Percentiles rank a stretch among this genome's conserved stretches.
Conservation (phyloP, 306 rosid genomes). For the Lathyrus sativus region DNA sequence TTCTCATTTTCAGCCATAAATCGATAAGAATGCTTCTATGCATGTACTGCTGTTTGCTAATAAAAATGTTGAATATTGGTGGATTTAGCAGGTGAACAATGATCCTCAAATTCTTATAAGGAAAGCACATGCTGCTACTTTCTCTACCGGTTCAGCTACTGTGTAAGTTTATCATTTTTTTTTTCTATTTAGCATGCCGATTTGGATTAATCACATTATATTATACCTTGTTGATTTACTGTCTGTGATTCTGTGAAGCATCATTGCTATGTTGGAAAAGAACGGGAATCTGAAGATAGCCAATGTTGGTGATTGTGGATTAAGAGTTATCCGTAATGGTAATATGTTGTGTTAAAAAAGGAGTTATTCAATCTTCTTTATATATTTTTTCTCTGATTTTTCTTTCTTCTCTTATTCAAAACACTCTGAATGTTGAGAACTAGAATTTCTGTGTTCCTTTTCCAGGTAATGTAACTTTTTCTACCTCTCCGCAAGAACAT, state of each 20-base stretch:
- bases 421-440: constrained; percentile 9
- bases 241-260: constrained; percentile 45
- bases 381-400: not conserved
- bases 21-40: constrained; percentile 21
- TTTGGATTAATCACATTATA: constrained; percentile 4
- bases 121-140: constrained; percentile 91
- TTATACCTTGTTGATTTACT: constrained; percentile 30
- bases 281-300: constrained; percentile 83
- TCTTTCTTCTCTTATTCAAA: not conserved
- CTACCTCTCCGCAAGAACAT: constrained; percentile 92
- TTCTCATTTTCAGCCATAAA: not conserved
- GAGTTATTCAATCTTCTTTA: constrained; percentile 15
- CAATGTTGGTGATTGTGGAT: constrained; percentile 92
- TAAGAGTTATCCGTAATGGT: constrained; percentile 78
- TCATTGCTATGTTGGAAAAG: constrained; percentile 81
- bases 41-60: constrained; percentile 30
- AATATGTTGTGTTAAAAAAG: constrained; percentile 30
- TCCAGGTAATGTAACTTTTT: constrained; percentile 63
- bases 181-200: constrained; percentile 1
- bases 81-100: constrained; percentile 65
- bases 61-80: constrained; percentile 25
- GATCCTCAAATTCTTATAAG: constrained; percentile 79
- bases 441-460: constrained; percentile 28
- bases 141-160: constrained; percentile 87
- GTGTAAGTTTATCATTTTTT: constrained; percentile 55